These are phyloP conservation scores for Fusarium sp. DNA, from an alignment of 2,329 filamentous ascomycete genomes.

Conservation along the genomic window DNA sequence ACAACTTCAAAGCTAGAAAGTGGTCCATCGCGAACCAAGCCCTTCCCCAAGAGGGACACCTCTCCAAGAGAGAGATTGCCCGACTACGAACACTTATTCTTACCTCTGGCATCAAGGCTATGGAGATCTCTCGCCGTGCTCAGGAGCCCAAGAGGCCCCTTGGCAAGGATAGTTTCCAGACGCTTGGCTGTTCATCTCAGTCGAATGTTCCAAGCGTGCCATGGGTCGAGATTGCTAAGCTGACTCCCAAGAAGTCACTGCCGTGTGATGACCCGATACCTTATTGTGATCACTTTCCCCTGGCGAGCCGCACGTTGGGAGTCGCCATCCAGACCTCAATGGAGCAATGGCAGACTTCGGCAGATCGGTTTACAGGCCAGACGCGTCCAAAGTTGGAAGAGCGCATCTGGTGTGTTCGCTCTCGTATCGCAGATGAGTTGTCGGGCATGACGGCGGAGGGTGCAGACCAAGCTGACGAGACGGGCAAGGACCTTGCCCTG, in stretches of 20 bases:
- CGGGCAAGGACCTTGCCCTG: constrained; percentile 80
- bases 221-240: constrained; percentile 59
- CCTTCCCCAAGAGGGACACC: constrained; percentile 49
- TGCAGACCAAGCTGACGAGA: constrained; percentile 83
- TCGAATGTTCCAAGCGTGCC: constrained; percentile 41
- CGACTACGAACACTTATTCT: constrained; percentile 82
- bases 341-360: constrained; percentile 69
- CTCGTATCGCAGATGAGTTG: constrained; percentile 64
- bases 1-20: constrained; percentile 51
- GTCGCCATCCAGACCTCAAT: constrained; percentile 60
- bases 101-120: constrained; percentile 89
- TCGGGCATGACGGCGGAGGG: constrained; percentile 73
- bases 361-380: constrained; percentile 68
- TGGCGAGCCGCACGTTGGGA: constrained; percentile 65
- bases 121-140: constrained; percentile 79
- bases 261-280: constrained; percentile 52
- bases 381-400: constrained; percentile 66
- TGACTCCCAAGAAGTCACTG: constrained; percentile 52
- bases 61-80: constrained; percentile 80
- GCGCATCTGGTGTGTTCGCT: constrained; percentile 61
- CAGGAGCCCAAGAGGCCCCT: constrained; percentile 59
- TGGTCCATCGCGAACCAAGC: constrained; percentile 65
- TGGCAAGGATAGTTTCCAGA: constrained; percentile 28
- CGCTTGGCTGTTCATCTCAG: constrained; percentile 36
- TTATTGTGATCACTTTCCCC: constrained; percentile 60